A percentile compares a stretch with the other conserved stretches of the same genome.
phyloP scores from a whole-genome alignment of 2,329 filamentous ascomycete species.

The Ceratocystis variospora region DNA sequence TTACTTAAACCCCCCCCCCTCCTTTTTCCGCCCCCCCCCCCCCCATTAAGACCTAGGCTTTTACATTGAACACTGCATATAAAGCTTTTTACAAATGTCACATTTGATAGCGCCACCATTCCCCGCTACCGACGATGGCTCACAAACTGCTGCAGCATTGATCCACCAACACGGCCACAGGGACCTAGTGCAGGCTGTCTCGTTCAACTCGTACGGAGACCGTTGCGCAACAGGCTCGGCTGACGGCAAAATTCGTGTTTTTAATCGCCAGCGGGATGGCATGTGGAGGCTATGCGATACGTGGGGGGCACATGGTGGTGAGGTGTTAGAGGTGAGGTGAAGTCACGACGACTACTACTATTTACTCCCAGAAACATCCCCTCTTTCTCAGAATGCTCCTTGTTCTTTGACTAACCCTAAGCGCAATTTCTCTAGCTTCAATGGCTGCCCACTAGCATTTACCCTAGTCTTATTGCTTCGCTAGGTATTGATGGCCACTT shows the following conservation, averaged over 20 bases:
- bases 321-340: conserved; percentile 63
- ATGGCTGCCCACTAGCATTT: conserved; percentile 84
- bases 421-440: conserved; percentile 48
- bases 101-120: conserved; percentile 18
- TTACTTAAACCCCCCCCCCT: too few species aligned
- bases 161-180: conserved; percentile 62
- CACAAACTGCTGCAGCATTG: conserved; percentile 39
- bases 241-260: conserved; percentile 85
- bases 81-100: conserved; percentile 12
- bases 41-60: background rate
- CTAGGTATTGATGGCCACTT: conserved; percentile 78
- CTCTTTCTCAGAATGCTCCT: too few species aligned
- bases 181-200: conserved; percentile 69
- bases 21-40: background rate
- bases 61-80: background rate
- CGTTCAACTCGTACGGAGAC: conserved; percentile 86
- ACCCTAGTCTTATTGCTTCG: conserved; percentile 71
- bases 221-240: conserved; percentile 83
- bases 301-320: conserved; percentile 80
- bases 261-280: conserved; percentile 66
- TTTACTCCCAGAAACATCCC: background rate
- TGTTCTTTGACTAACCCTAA: background rate
- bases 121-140: conserved; percentile 29
- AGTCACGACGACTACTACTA: background rate
- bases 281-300: conserved; percentile 71